Evolutionary conservation across 2,329 filamentous ascomycete genomes (phyloP), one percentile per base, ranked within the genome.

Genomic region (Penicillium oxalicum): DNA sequence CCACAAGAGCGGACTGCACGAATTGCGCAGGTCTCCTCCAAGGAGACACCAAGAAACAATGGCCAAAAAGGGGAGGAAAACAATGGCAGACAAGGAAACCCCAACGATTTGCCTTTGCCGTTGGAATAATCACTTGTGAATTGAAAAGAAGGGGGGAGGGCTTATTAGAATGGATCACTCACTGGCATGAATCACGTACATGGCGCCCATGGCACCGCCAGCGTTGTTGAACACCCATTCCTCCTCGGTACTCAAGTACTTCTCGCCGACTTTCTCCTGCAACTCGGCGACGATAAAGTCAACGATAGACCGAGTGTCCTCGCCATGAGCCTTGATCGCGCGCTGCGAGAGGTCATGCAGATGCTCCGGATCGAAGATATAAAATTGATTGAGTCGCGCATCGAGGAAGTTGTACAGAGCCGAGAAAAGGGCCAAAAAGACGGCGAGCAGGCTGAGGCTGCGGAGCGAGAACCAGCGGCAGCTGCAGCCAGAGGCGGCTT

Each of bases 171-270:
- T 8, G 11, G 32, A 29, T 29, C n/a, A 56, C 82, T 67, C 69
- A 86, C 86, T 91, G 51, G 88, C 87, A 66, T 94, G 89, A 61
- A 94, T 84, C 56, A 94, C 84, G 69, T 88, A 90, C 89, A 94
- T 93, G 63, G 80, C 87, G 48, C 89, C 89, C 89, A 94, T 95
- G 45, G 88, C 88, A 55, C 89, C 89, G 45, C 89, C 89, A 44
- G 88, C 88, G 64, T 94, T 94, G 77, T 94, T 95, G 63, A 95
- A 91, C 40, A 94, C 77, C 88, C 88, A 95, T 69, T 91, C 86
- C 72, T 91, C 82, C 50, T 85, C 74, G 47, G 80, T 66, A 72
- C 86, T 89, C 64, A 91, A 64, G 68, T 88, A 60, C 27, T 65
- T 62, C 12, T 62, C 55, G 11, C 63, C 65, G 34, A 72, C 52